Conservation (phyloP, 2,329 filamentous ascomycete species). For the Fusarium buxicola region DNA sequence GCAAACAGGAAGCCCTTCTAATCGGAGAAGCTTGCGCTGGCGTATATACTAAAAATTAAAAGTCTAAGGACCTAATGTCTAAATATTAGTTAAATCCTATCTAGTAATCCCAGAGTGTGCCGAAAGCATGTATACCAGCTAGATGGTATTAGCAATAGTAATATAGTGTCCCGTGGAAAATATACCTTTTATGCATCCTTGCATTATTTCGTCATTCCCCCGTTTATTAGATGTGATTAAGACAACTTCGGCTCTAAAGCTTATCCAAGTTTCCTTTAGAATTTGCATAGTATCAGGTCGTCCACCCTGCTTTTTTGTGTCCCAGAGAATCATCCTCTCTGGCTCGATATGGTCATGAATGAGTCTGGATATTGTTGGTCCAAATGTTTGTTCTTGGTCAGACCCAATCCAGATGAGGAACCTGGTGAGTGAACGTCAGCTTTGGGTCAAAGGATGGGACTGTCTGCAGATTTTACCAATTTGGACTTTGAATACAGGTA, state of each 20-base stretch:
- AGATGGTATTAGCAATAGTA: background rate
- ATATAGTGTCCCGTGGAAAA: background rate
- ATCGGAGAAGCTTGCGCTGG: background rate
- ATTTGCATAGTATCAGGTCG: background rate
- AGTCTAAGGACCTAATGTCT: too few relatives aligned
- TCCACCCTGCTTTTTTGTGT: background rate
- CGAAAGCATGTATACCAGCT: conserved; percentile 4
- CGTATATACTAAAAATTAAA: too few relatives aligned
- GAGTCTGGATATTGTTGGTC: background rate
- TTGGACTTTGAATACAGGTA: conserved; percentile 10
- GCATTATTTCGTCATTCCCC: conserved; percentile 1
- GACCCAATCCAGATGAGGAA: conserved; percentile 11
- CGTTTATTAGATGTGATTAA: conserved; percentile 11
- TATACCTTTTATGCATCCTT: background rate
- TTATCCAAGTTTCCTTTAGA: background rate
- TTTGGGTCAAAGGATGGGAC: background rate
- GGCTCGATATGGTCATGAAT: conserved; percentile 2
- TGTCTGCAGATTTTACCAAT: background rate
- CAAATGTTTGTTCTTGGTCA: conserved; percentile 1
- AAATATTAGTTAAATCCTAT: too few relatives aligned
- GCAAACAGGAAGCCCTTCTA: background rate
- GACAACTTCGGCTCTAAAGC: background rate
- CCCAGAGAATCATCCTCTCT: conserved; percentile 7
- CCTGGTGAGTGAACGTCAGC: background rate
- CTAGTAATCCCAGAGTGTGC: conserved; percentile 5